These are phyloP conservation scores for Fistulinella prunicolor DNA, from an alignment of 768 basidiomycete species.

Conservation along the genomic window DNA sequence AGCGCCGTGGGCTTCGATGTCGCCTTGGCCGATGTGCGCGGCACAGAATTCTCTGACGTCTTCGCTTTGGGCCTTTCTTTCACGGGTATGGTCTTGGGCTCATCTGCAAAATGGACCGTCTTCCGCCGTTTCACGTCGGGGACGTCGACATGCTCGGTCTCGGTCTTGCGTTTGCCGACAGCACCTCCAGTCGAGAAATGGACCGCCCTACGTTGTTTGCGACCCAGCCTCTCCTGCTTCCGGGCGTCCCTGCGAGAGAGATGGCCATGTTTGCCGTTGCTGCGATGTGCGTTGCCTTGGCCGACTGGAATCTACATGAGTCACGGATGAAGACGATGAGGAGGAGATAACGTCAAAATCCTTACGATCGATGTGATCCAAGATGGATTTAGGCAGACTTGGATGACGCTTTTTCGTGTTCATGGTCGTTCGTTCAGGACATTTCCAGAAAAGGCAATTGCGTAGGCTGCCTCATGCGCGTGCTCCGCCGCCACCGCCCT, in stretches of 20 bases:
- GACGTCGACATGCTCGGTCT: conserved; percentile 43
- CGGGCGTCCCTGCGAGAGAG: conserved; percentile 58
- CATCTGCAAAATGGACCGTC: conserved; percentile 29
- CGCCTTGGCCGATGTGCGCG: conserved; percentile 5
- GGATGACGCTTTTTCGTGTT: conserved; percentile 9
- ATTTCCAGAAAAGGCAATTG: too few species aligned
- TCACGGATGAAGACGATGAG: too few species aligned
- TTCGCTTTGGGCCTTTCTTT: too few species aligned
- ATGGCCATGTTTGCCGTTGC: conserved; percentile 9
- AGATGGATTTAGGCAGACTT: conserved; percentile 29
- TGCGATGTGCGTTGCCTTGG: conserved; percentile 2
- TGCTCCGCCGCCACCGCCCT: too few species aligned
- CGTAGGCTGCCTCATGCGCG: too few species aligned
- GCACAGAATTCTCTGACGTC: too few species aligned
- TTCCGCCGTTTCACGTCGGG: conserved; percentile 44
- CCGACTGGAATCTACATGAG: too few species aligned
- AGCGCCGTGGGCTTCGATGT: conserved; percentile 29
- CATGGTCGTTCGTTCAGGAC: too few species aligned
- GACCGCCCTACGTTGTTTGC: conserved; percentile 62
- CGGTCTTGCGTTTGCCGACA: conserved; percentile 36
- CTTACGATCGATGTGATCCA: conserved; percentile 23
- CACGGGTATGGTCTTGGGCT: too few species aligned
- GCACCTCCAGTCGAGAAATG: conserved; percentile 46
- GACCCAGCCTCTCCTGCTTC: conserved; percentile 56
- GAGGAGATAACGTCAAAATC: too few species aligned